Evolutionary conservation across 306 rosid genomes (phyloP), one percentile per base, ranked within the genome.

Genomic region (Senna tora): DNA sequence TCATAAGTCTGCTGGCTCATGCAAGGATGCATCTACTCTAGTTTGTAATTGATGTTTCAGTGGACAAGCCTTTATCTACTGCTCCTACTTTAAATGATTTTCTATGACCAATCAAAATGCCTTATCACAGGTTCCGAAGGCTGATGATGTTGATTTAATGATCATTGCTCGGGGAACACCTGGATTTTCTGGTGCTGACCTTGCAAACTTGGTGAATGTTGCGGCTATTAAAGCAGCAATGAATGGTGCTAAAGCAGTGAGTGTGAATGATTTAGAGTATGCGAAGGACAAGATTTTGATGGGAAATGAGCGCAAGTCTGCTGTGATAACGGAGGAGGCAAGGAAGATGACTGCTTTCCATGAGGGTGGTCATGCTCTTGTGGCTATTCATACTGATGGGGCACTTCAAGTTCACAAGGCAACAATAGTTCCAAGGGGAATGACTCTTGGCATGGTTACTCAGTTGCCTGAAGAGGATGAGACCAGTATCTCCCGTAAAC

Each of bases 251-350:
- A 87, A 87, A 79, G 77, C 94, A 34, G 98, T 93, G 70, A 84
- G 54, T 73, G 91, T 93, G 98, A 78, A 79, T 55, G 93, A 93
- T 80, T 82, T 93, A 38, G 98, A 93, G 81, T 89, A 77, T 82
- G 98, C 97, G 1, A 87, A 83, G 81, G 98, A 93, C 77, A 93
- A 87, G 79, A 86, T 93, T 70, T 67, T 87, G 88, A 93, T 93
- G 98, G 98, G 98, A 81, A 93, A 86, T 72, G 97, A 91, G 66
- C 94, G 96, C 16, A 90, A 93, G 67, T 91, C 98, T 0, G 96
- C 96, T 7, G 85, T 87, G 47, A 87, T 89, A 80, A 86, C 96
- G 47, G 92, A 90, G 9, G 90, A 91, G 72, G 76, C 87, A 10
- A 80, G 94, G 64, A 89, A 34, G 85, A 42, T 76, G 19, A 87